Evolutionary conservation across 1,139 yeast species (phyloP).

Genomic region (Pichia sp.): DNA sequence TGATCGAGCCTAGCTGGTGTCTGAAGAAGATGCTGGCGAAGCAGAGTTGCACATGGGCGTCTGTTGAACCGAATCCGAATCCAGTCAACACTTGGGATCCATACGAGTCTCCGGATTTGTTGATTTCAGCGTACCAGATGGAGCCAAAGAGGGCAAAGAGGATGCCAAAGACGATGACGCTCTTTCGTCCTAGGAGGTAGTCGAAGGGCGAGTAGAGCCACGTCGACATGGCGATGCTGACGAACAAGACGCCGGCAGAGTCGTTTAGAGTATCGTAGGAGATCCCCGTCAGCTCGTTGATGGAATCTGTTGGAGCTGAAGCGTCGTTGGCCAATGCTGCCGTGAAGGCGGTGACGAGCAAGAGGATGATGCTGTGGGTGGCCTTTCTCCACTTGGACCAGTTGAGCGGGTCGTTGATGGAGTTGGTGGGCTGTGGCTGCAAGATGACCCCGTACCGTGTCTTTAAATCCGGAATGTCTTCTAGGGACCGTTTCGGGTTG

Average conservation of each 20-base stretch:
- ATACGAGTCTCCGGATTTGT: conserved; percentile 34
- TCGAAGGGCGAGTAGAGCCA: conserved; percentile 39
- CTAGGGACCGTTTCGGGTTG: conserved; percentile 15
- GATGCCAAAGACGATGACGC: conserved; percentile 36
- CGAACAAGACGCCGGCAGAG: conserved; percentile 40
- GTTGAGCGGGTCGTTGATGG: conserved; percentile 74
- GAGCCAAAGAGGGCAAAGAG: conserved; percentile 35
- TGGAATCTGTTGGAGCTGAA: conserved; percentile 39
- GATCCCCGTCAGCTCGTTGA: conserved; percentile 36
- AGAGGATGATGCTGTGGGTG: conserved; percentile 23
- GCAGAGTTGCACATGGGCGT: conserved; percentile 41
- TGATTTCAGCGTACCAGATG: conserved; percentile 37
- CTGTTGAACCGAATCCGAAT: conserved; percentile 37
- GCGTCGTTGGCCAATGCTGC: conserved; percentile 41
- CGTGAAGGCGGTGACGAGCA: conserved; percentile 35
- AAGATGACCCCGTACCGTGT: conserved; percentile 56
- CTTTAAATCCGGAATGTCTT: conserved; percentile 31
- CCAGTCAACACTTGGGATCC: conserved; percentile 42
- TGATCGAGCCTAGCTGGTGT: conserved; percentile 41
- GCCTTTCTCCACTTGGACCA: conserved; percentile 27
- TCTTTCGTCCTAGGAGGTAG: conserved; percentile 37
- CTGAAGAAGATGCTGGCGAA: conserved; percentile 37
- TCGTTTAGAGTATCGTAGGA: conserved; percentile 39
- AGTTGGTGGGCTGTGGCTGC: conserved; percentile 73
- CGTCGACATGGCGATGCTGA: conserved; percentile 36